A percentile compares a stretch with the other conserved stretches of the same genome.
These are phyloP conservation scores for Sanguinoderma infundibulare DNA, from an alignment of 1,284 basidiomycete genomes.

Conservation along the genomic window DNA sequence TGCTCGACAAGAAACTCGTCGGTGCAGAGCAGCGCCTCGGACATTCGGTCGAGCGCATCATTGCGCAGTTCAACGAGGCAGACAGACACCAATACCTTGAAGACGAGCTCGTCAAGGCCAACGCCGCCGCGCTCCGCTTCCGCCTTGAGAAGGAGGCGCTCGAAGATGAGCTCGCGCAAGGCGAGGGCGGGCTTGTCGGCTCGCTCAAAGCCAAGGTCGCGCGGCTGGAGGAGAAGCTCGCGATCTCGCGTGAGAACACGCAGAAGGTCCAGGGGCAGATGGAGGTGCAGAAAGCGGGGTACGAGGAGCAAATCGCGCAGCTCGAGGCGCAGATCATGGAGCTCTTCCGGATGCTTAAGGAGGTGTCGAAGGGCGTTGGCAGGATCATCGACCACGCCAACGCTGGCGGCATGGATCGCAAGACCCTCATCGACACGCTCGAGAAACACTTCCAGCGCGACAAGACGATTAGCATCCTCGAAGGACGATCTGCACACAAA, in stretches of 20 bases:
- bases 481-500: conserved; percentile 58
- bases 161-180: conserved; percentile 81
- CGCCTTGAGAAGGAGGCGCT: conserved; percentile 78
- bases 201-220: conserved; percentile 77
- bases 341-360: conserved; percentile 90
- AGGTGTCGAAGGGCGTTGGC: conserved; percentile 78
- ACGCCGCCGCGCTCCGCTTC: conserved; percentile 64
- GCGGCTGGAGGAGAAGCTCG: conserved; percentile 82
- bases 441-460: conserved; percentile 85
- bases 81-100: conserved; percentile 84
- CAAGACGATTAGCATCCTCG: conserved; percentile 86
- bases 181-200: conserved; percentile 85
- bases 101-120: conserved; percentile 75
- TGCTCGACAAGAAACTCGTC: conserved; percentile 89
- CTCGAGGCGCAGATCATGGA: conserved; percentile 94
- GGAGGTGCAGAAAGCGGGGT: conserved; percentile 79
- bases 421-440: conserved; percentile 79
- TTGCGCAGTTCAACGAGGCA: conserved; percentile 91
- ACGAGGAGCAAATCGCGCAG: conserved; percentile 88
- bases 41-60: conserved; percentile 87
- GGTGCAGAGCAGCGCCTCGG: conserved; percentile 89
- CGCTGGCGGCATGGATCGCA: conserved; percentile 71
- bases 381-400: conserved; percentile 65
- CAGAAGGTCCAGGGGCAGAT: conserved; percentile 79
- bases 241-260: conserved; percentile 79